Percentiles rank a stretch among this genome's conserved stretches.
Evolutionary conservation across 2,329 filamentous ascomycete species (phyloP).

Genomic region (Verticillium nonalfalfae): DNA sequence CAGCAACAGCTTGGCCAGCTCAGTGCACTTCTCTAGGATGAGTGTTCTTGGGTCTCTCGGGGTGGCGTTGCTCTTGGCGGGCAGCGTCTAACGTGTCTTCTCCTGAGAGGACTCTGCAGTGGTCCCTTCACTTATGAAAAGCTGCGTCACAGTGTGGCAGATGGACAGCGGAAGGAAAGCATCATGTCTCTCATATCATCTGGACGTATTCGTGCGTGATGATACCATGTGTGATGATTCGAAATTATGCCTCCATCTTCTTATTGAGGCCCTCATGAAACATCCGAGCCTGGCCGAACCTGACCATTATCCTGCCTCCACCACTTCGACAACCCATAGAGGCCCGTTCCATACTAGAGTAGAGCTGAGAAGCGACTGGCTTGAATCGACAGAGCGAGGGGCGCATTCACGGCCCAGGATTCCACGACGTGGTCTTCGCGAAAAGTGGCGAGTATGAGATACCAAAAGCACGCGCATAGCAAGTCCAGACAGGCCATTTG

Average conservation of each 20-base stretch:
- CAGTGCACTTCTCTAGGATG: constrained; percentile 7
- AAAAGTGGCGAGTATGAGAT: not conserved
- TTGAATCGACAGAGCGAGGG: not conserved
- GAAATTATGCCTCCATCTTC: too few relatives aligned
- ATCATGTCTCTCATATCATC: too few relatives aligned
- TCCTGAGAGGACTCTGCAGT: too few relatives aligned
- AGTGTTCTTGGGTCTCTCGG: constrained; percentile 13
- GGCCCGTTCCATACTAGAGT: not conserved
- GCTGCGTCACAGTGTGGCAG: too few relatives aligned
- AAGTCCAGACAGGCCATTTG: not conserved
- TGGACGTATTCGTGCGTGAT: too few relatives aligned
- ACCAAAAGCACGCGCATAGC: not conserved
- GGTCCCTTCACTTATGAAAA: too few relatives aligned
- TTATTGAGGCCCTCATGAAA: too few relatives aligned
- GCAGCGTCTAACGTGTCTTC: not conserved
- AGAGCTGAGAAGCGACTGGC: not conserved
- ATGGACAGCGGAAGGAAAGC: too few relatives aligned
- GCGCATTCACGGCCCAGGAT: not conserved
- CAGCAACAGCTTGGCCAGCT: not conserved
- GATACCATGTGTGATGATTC: too few relatives aligned
- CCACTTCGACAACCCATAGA: not conserved
- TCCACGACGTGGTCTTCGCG: not conserved
- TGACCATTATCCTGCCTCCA: not conserved
- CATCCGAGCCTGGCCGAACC: too few relatives aligned
- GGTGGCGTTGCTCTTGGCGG: constrained; percentile 10